Evolutionary conservation across 2,329 filamentous ascomycete species (phyloP), one percentile per base, ranked within the genome.

Genomic region (Aspergillus tamarii): DNA sequence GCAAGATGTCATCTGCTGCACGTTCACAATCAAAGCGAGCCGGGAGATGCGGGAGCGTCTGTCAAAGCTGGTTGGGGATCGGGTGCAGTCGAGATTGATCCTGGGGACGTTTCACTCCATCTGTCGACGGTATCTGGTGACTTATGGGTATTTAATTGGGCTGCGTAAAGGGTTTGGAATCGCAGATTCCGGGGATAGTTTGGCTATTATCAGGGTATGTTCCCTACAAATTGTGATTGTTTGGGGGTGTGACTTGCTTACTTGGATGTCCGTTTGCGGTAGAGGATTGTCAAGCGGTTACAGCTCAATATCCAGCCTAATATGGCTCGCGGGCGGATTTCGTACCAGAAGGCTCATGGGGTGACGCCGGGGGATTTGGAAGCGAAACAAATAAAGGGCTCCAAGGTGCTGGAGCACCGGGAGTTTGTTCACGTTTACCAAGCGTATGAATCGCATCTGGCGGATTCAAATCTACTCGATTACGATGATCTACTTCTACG

Each of bases 61-160:
- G 62, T 88, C 89, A 0, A 89, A 86, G 63, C 85, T 92, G n/a
- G 84, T 98, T n/a, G 93, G 93, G 1, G 86, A 90, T 64, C 89
- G 89, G 7, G 81, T 89, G 19, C 91, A 93, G 74, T 89, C 86
- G 60, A 91, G 89, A 71, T 84, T 99, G 67, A 86, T 97, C 36
- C 83, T 99, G 4, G 94, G 94, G 21, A 99, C 95, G 0, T 98
- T 99, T 70, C 94, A 99, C 80, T 96, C 93, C 55, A 93, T 99
- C 68, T 89, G 94, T 59, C 86, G 93, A 52, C 88, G 93, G 63
- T 98, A 97, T 74, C 82, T 99, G 19, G 87, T 89, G 46, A 86
- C 87, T 30, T 98, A 98, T 76, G 94, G 95, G 45, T 87, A 92
- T 72, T 84, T 91, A 64, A 95, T 98, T 72, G 93, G 91, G 14